These are phyloP conservation scores for Gautieria morchelliformis DNA, from an alignment of 768 basidiomycete genomes.

Conservation along the genomic window DNA sequence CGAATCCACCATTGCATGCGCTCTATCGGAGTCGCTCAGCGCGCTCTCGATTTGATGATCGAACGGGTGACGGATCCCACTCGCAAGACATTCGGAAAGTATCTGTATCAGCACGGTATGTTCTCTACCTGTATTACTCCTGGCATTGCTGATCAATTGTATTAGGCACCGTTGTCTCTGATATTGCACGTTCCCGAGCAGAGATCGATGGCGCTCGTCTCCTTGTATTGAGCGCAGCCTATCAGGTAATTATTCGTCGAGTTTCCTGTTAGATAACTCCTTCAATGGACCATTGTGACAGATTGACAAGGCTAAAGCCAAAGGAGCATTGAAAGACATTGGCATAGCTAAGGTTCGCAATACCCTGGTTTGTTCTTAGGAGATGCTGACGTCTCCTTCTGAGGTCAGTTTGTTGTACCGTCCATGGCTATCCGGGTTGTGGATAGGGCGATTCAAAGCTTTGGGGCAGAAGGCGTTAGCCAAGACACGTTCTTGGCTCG, in stretches of 20 bases:
- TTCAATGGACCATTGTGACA: slow-evolving; percentile 19
- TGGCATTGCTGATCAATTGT: neutral
- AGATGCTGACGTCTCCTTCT: neutral
- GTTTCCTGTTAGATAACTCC: slow-evolving; percentile 1
- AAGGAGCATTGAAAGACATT: slow-evolving; percentile 95
- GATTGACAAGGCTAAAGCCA: slow-evolving; percentile 87
- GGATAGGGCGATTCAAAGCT: slow-evolving; percentile 93
- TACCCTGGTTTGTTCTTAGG: neutral
- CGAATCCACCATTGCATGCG: slow-evolving; percentile 98
- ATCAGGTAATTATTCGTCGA: slow-evolving; percentile 41
- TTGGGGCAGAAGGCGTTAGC: slow-evolving; percentile 92
- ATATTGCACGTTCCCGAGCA: slow-evolving; percentile 86
- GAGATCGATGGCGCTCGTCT: slow-evolving; percentile 86
- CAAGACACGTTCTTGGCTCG: slow-evolving; percentile 81
- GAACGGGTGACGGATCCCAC: slow-evolving; percentile 86
- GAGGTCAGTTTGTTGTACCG: slow-evolving; percentile 82
- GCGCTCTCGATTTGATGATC: slow-evolving; percentile 80
- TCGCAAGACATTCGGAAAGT: slow-evolving; percentile 91
- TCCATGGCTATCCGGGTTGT: slow-evolving; percentile 80
- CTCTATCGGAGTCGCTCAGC: slow-evolving; percentile 80
- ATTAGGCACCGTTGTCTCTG: slow-evolving; percentile 76
- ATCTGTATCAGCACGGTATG: slow-evolving; percentile 81
- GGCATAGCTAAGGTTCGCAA: slow-evolving; percentile 82
- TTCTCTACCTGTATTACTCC: slow-evolving; percentile 5
- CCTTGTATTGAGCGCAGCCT: slow-evolving; percentile 85